Evolutionary conservation across 225 moss, liverwort and hornwort genomes (phyloP), one percentile per base, ranked within the genome.

Genomic region (Neckera pumila): DNA sequence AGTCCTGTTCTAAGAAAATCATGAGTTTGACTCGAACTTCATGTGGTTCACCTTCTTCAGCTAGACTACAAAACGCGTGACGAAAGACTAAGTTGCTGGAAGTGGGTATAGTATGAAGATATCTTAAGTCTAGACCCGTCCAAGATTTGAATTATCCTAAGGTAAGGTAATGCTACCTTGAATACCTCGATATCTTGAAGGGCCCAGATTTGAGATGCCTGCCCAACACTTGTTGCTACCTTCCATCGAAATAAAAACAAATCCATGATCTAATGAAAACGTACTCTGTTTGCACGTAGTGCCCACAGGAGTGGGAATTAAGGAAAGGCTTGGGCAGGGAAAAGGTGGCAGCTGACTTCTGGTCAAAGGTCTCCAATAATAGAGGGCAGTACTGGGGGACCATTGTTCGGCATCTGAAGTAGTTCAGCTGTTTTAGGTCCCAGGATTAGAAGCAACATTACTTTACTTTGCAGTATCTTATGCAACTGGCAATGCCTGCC

Each of bases 281-380:
- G 56, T 61, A 76, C 65, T 43, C 38, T 78, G 57, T 58, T 60
- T 81, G 38, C 80, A 72, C 11, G 22, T 15, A 53, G 45, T 76
- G 18, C 27, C 58, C 26, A 45, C 36, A 25, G 42, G 14, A 33
- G 63, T 83, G 10, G 38, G 23, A 67, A 47, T 81, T 21, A 80
- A 56, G 23, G 40, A 62, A 81, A 63, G 61, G 64, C 25, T 49
- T 40, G 40, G 42, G 27, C 80, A 60, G 30, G 59, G 67, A 54
- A 82, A 78, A 82, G 76, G 85, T 36, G 38, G 59, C 78, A 81
- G 81, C 74, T 88, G 90, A 88, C 86, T 92, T 86, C 86, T 76
- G 76, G 88, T 92, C 88, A 92, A 90, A 84, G 86, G 67, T 12
- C 38, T 54, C 42, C 92, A 92, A 92, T 90, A 92, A 92, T 92